Percentiles rank a stretch among this genome's conserved stretches.
Evolutionary conservation across 768 basidiomycete species (phyloP).

Genomic region (Pulveroboletus sp.): DNA sequence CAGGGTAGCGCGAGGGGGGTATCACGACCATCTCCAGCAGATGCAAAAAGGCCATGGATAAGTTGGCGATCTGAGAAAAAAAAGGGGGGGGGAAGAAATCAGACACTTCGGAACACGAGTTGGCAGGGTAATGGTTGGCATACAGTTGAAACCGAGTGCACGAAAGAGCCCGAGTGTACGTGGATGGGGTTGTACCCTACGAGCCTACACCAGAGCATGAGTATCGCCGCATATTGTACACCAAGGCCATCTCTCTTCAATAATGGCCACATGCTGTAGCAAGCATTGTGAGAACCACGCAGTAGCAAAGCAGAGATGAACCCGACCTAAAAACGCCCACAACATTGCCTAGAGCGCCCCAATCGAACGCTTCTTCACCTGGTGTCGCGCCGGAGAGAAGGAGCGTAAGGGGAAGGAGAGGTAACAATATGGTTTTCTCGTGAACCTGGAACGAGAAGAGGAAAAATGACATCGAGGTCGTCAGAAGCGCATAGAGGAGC

Average conservation of each 20-base stretch:
- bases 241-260: constrained; percentile 75
- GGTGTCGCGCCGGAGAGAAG: constrained; percentile 52
- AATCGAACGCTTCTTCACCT: constrained; percentile 25
- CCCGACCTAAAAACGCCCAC: constrained; percentile 84
- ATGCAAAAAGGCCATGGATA: constrained; percentile 55
- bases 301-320: background rate
- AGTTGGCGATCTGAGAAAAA: constrained; percentile 49
- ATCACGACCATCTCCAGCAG: constrained; percentile 55
- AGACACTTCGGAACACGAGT: background rate
- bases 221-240: constrained; percentile 66
- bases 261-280: constrained; percentile 88
- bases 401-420: constrained; percentile 80
- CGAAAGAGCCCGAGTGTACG: constrained; percentile 41
- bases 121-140: constrained; percentile 5
- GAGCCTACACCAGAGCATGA: constrained; percentile 77
- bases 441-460: constrained; percentile 96
- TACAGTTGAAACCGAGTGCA: constrained; percentile 55
- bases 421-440: constrained; percentile 88
- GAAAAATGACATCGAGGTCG: constrained; percentile 88
- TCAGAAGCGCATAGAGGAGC: constrained; percentile 77
- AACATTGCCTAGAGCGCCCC: constrained; percentile 58
- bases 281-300: background rate
- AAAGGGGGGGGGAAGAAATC: background rate
- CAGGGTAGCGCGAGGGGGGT: constrained; percentile 78
- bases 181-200: constrained; percentile 75